Conservation (phyloP, 2,329 filamentous ascomycete genomes). For the Metarhizium brunneum region DNA sequence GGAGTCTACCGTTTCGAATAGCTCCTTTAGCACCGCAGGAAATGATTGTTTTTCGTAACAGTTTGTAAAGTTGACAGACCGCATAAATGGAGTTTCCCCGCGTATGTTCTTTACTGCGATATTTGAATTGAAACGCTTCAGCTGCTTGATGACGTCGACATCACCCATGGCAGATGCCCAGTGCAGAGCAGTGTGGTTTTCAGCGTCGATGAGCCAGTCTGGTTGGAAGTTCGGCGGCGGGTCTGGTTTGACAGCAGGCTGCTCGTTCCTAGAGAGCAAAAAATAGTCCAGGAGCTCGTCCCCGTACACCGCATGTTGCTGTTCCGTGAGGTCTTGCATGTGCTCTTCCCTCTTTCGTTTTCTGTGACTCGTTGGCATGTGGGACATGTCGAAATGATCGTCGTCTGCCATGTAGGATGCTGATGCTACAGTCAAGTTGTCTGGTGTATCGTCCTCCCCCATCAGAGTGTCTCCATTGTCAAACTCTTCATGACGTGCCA, state of each 20-base stretch:
- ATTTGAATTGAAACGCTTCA: constrained; percentile 72
- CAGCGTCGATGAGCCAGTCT: constrained; percentile 86
- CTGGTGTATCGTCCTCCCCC: constrained; percentile 71
- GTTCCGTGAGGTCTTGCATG: constrained; percentile 57
- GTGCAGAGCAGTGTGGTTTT: constrained; percentile 85
- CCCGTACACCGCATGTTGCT: constrained; percentile 83
- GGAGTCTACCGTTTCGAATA: constrained; percentile 72
- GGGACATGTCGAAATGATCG: constrained; percentile 62
- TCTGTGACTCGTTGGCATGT: constrained; percentile 47
- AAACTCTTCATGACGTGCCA: constrained; percentile 44
- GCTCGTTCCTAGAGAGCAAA: constrained; percentile 73
- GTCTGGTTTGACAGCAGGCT: constrained; percentile 61
- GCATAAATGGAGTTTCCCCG: constrained; percentile 88
- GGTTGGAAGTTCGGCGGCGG: constrained; percentile 82
- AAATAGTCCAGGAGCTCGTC: constrained; percentile 96
- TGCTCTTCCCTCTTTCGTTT: constrained; percentile 71
- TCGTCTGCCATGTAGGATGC: constrained; percentile 81
- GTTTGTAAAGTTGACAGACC: constrained; percentile 92
- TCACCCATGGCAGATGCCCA: constrained; percentile 99
- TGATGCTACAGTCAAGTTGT: constrained; percentile 74
- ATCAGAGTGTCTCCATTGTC: constrained; percentile 54
- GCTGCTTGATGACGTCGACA: constrained; percentile 78
- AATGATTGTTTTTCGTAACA: constrained; percentile 92
- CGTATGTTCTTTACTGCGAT: constrained; percentile 60
- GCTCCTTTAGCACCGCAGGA: constrained; percentile 70